Evolutionary conservation across 2,329 filamentous ascomycete genomes (phyloP).

Genomic region (Penicillium brevicompactum): DNA sequence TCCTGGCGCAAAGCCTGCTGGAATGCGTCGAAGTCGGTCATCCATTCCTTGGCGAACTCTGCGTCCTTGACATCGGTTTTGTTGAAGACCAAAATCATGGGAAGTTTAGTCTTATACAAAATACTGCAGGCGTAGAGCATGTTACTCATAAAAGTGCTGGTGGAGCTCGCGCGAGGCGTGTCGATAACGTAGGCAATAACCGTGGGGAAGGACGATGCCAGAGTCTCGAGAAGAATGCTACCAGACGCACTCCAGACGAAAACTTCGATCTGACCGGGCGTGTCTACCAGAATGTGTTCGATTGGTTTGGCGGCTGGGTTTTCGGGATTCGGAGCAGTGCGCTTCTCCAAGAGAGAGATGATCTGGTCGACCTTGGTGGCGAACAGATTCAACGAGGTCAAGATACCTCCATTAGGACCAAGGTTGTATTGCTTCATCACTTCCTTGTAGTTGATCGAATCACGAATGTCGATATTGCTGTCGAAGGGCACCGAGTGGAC

Average conservation of each 20-base stretch:
- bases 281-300: slow-evolving; percentile 88
- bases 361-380: slow-evolving; percentile 98
- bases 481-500: slow-evolving; percentile 93
- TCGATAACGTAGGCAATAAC: slow-evolving; percentile 98
- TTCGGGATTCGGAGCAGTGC: slow-evolving; percentile 63
- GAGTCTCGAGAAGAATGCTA: slow-evolving; percentile 86
- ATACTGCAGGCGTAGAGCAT: slow-evolving; percentile 99
- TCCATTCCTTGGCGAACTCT: slow-evolving; percentile 94
- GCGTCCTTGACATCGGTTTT: slow-evolving; percentile 96
- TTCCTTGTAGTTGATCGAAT: slow-evolving; percentile 98
- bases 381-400: slow-evolving; percentile 94
- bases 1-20: slow-evolving; percentile 81
- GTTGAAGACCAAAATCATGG: slow-evolving; percentile 99
- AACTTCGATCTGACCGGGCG: slow-evolving; percentile 96
- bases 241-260: slow-evolving; percentile 98
- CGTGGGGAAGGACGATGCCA: slow-evolving; percentile 93
- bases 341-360: slow-evolving; percentile 84
- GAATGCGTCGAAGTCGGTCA: slow-evolving; percentile 98
- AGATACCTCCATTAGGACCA: slow-evolving; percentile 92
- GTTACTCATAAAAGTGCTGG: slow-evolving; percentile 98
- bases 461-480: slow-evolving; percentile 97
- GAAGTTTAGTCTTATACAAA: slow-evolving; percentile 96
- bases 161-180: slow-evolving; percentile 88
- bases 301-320: slow-evolving; percentile 57
- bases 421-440: slow-evolving; percentile 99